phyloP scores from a whole-genome alignment of 257 asterid genomes.

The Hygrophila difformis region DNA sequence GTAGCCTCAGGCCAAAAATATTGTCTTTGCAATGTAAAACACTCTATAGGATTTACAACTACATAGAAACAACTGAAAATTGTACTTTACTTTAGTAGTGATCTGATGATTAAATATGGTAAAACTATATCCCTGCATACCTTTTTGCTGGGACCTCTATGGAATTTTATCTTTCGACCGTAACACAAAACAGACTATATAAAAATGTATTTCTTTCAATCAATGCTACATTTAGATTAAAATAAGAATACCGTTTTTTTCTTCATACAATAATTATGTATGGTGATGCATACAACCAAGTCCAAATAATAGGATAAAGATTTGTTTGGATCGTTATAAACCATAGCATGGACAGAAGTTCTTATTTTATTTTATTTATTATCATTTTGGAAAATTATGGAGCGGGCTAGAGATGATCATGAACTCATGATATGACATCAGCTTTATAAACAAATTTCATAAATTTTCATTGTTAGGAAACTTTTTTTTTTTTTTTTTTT shows the following conservation, averaged over 20 bases:
- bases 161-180: neutral
- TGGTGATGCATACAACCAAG: too few relatives aligned
- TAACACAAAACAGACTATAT: neutral
- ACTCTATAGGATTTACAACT: slow-evolving; percentile 1
- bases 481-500: too few relatives aligned
- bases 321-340: too few relatives aligned
- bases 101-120: slow-evolving; percentile 3
- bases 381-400: neutral
- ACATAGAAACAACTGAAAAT: neutral
- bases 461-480: neutral
- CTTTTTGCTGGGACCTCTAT: neutral
- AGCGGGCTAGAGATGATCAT: neutral
- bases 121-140: slow-evolving; percentile 1
- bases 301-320: too few relatives aligned
- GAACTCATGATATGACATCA: neutral
- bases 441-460: neutral
- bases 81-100: neutral
- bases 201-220: too few relatives aligned
- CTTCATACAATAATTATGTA: too few relatives aligned
- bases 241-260: too few relatives aligned
- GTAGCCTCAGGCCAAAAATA: too few relatives aligned
- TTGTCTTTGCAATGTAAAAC: neutral
- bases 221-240: too few relatives aligned
- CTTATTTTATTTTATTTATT: too few relatives aligned
- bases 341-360: too few relatives aligned